Evolutionary conservation across 768 basidiomycete genomes (phyloP), one percentile per base, ranked within the genome.

Genomic region (Russula emetica): DNA sequence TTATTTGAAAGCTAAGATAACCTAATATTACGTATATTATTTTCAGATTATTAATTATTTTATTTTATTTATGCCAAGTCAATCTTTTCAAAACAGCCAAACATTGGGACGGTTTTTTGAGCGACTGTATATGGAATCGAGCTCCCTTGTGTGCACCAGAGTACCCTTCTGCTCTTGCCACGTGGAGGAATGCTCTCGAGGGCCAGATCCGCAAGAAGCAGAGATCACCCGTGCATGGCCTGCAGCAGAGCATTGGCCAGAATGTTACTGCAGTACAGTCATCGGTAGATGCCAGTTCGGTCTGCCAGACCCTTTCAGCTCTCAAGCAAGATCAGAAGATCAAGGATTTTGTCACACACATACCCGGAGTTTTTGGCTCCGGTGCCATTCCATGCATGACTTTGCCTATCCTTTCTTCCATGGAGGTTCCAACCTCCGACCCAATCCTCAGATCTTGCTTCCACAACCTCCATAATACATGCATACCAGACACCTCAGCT

Each of bases 361-460:
- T 58, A 20, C 58, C 58, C 7, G 52, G 57, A 26, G 24, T 54
- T 22, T 47, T 49, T 22, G 51, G 55, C 24, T 14, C 58, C 7
- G 10, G 16, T 3, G 50, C 10, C 4, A 26, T 59, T 34, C 56
- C 40, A 16, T 8, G 52, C 22, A 24, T 42, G 13, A 14, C 14
- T 3, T 36, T 24, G 5, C 30, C 56, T 4, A 47, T 63, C 51
- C 56, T 45, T 63, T 40, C 55, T 22, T 49, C 38, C n/a, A 62
- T 62, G 36, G 22, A 59, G 10, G 13, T 45, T 32, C 26, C 42
- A 22, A 38, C 18, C 0, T 16, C 62, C 6, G 32, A 52, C 18
- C 44, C 42, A 34, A 45, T 26, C 50, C 51, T 53, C 8, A n/a
- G 55, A 24, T 50, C 47, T 11, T 49, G 55, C 30, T 36, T 62